Base-by-base conservation (phyloP, 2,329 filamentous ascomycete genomes). In the Ascochyta koolunga region DNA sequence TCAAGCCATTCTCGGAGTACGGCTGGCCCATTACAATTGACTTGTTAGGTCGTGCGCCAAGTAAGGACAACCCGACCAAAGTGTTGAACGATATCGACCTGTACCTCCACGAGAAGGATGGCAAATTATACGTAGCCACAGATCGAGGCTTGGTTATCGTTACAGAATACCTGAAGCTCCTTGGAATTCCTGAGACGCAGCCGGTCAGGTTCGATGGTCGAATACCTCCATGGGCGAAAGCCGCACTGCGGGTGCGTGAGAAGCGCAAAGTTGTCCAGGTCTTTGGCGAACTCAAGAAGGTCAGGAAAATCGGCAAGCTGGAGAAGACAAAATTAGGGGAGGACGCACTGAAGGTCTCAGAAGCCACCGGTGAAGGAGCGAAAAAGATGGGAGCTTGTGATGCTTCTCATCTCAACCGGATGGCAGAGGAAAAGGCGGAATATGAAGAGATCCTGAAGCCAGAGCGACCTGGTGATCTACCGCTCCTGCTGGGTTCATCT, bases 61-160 rank as follows among this genome's bases (percentile, higher is more conserved):
- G n/a, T 24, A 49, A 37, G 24, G 45, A 7, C 9, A 54, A 43
- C 2, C 45, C 54, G 2, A 27, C 43, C 22, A 51, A 37, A 7
- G 35, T 58, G 8, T 42, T 67, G 5, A 35, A 50, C 15, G 55
- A 65, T 21, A 41, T 60, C 21, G 65, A 66, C 27, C 38, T 67
- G 1, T 67, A 66, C 29, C 42, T 64, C 3, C 29, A 35, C 8
- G 22, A 54, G 22, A 40, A n/a, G 5, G 42, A 54, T 11, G 27
- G 29, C 5, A 56, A 61, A 21, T 29, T 68, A 10, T 41, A 64
- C 19, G 54, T 68, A 9, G 61, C 57, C 15, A 59, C 60, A 0
- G 60, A 65, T 15, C 43, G 21, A 3, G 63, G 65, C 10, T 47
- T 66, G 4, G 31, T 68, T 10, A 36, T 49, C 10, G 59, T 41